Evolutionary conservation across 164 flowering plant genomes (phyloP).

Genomic region (Platanus orientalis): DNA sequence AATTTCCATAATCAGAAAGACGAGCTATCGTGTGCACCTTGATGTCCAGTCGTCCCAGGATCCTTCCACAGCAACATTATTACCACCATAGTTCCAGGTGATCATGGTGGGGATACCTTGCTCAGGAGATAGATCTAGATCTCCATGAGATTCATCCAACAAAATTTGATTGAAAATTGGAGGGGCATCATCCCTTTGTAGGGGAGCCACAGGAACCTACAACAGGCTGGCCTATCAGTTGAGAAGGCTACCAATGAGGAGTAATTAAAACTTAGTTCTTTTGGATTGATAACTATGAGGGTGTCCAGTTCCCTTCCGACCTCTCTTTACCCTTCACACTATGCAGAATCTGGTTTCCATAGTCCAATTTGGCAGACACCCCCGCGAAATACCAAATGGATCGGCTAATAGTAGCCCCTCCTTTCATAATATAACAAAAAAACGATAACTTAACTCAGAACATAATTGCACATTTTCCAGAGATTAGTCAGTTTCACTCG

Average conservation of each 20-base stretch:
- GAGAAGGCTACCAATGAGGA: background rate
- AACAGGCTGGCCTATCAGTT: background rate
- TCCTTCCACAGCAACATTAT: constrained; percentile 76
- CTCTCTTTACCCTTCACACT: too few relatives aligned
- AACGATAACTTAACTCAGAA: too few relatives aligned
- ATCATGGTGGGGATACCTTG: constrained; percentile 72
- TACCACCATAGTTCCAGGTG: constrained; percentile 82
- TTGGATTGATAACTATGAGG: too few relatives aligned
- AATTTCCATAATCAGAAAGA: background rate
- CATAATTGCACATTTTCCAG: too few relatives aligned
- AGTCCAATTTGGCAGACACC: too few relatives aligned
- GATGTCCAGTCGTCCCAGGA: constrained; percentile 94
- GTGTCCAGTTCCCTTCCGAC: too few relatives aligned
- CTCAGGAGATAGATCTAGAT: constrained; percentile 39
- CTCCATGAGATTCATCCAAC: constrained; percentile 40
- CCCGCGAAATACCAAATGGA: too few relatives aligned
- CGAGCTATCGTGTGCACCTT: constrained; percentile 35
- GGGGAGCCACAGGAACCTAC: constrained; percentile 73
- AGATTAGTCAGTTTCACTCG: too few relatives aligned
- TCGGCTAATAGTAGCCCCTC: too few relatives aligned
- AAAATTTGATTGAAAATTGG: constrained; percentile 34
- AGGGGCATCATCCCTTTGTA: constrained; percentile 49
- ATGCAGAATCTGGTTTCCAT: too few relatives aligned
- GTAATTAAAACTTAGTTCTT: too few relatives aligned
- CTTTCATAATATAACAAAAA: too few relatives aligned